These are phyloP conservation scores for Scedosporium minutisporum DNA, from an alignment of 2,329 filamentous ascomycete genomes.

Conservation along the genomic window DNA sequence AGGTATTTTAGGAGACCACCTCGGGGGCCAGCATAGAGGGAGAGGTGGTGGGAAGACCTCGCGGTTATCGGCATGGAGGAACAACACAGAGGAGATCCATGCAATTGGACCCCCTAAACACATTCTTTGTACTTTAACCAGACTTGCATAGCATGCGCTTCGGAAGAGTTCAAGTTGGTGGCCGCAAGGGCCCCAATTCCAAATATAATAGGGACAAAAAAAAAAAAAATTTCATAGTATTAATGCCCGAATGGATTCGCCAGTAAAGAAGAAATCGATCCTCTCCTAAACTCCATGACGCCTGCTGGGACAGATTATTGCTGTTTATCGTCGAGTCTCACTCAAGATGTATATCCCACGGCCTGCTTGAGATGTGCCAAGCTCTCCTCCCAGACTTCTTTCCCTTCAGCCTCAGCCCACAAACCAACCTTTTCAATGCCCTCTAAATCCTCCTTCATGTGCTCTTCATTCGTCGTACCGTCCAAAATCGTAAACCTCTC, in stretches of 20 bases:
- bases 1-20: neutral
- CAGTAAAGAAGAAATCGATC: no score
- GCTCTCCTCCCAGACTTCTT: conserved; percentile 36
- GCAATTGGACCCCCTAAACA: neutral
- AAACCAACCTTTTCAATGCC: conserved; percentile 28
- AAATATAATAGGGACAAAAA: neutral
- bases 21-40: neutral
- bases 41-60: neutral
- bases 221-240: neutral
- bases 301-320: no score
- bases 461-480: conserved; percentile 32
- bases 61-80: neutral
- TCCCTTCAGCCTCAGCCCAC: conserved; percentile 34
- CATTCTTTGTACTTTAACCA: neutral
- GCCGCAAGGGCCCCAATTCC: neutral
- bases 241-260: neutral
- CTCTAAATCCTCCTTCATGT: conserved; percentile 41
- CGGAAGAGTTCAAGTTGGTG: neutral
- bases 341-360: neutral
- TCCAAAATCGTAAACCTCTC: conserved; percentile 32
- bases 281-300: no score
- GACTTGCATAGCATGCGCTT: neutral
- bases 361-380: conserved; percentile 35
- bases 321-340: no score
- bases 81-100: no score